Conservation (phyloP, 1,139 yeast genomes). For the Geotrichum phurueaensis region DNA sequence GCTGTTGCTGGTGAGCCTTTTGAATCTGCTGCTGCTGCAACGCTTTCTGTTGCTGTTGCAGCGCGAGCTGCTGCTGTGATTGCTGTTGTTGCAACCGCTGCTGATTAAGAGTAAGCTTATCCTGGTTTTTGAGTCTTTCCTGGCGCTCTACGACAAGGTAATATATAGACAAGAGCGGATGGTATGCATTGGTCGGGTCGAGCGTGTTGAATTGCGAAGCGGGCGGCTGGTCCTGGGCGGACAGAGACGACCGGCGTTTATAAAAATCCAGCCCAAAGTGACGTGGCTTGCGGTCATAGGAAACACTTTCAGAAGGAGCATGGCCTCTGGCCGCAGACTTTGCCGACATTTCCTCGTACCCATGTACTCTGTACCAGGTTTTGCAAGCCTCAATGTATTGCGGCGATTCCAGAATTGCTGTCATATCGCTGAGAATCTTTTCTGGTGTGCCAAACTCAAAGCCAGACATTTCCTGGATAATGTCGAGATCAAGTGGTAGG, state of each 20-base stretch:
- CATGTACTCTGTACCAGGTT: constrained; percentile 50
- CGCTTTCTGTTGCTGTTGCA: constrained; percentile 5
- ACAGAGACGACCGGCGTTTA: constrained; percentile 15
- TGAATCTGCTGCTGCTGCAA: constrained; percentile 19
- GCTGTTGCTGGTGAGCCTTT: constrained; percentile 19
- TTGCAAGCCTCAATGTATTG: constrained; percentile 62
- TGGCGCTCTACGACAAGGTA: constrained; percentile 78
- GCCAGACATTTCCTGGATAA: constrained; percentile 68
- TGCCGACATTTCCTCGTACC: constrained; percentile 14
- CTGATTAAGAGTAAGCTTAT: constrained; percentile 21
- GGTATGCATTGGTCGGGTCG: constrained; percentile 87
- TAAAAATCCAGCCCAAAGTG: constrained; percentile 29
- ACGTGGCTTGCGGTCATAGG: constrained; percentile 13
- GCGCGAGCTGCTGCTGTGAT: constrained; percentile 14
- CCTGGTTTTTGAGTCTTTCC: constrained; percentile 39
- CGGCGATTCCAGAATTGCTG: constrained; percentile 54
- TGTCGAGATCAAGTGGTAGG: constrained; percentile 64
- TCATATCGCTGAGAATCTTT: constrained; percentile 54
- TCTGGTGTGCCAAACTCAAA: constrained; percentile 71
- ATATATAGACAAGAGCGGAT: constrained; percentile 83
- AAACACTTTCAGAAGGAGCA: neutral
- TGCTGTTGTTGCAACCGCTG: constrained; percentile 18
- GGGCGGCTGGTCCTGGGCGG: constrained; percentile 1
- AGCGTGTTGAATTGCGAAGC: constrained; percentile 27
- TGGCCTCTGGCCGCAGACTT: constrained; percentile 3